These are phyloP conservation scores for Malus orientalis DNA, from an alignment of 306 rosid genomes.

Conservation along the genomic window DNA sequence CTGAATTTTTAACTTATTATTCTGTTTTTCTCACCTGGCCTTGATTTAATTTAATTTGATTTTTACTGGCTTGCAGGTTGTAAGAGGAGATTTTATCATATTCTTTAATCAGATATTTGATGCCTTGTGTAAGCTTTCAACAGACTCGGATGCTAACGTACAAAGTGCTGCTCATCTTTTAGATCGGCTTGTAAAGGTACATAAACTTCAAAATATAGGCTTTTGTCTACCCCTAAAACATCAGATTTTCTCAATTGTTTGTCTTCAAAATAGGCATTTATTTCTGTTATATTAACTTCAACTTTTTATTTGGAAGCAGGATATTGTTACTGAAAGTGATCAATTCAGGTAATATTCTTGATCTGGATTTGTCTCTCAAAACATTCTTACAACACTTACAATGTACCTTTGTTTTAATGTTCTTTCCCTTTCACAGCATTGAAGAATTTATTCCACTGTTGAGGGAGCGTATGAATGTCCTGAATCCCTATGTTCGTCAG, in stretches of 20 bases:
- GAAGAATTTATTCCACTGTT: slow-evolving; percentile 95
- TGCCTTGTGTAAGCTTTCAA: slow-evolving; percentile 96
- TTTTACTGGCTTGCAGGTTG: slow-evolving; percentile 60
- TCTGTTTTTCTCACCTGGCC: slow-evolving; percentile 10
- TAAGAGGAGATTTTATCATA: slow-evolving; percentile 92
- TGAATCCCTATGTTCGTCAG: slow-evolving; percentile 97
- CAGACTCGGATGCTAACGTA: slow-evolving; percentile 90
- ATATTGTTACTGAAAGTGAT: slow-evolving; percentile 97
- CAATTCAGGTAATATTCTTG: slow-evolving; percentile 71
- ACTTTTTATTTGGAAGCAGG: slow-evolving; percentile 59
- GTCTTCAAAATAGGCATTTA: slow-evolving; percentile 12
- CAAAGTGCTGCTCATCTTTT: slow-evolving; percentile 98
- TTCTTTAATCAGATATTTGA: slow-evolving; percentile 97
- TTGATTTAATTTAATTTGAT: slow-evolving; percentile 17
- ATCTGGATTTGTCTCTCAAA: background rate
- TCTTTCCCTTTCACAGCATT: slow-evolving; percentile 47
- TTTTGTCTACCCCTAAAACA: background rate
- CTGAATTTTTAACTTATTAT: slow-evolving; percentile 5
- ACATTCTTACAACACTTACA: background rate
- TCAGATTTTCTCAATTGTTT: slow-evolving; percentile 12
- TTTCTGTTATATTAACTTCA: slow-evolving; percentile 10
- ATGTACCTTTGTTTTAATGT: slow-evolving; percentile 9
- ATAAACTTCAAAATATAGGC: background rate
- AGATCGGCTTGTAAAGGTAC: slow-evolving; percentile 95
- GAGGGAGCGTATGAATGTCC: slow-evolving; percentile 99